Conservation (phyloP, 495 filamentous ascomycete genomes). For the Neurospora cerealis region DNA sequence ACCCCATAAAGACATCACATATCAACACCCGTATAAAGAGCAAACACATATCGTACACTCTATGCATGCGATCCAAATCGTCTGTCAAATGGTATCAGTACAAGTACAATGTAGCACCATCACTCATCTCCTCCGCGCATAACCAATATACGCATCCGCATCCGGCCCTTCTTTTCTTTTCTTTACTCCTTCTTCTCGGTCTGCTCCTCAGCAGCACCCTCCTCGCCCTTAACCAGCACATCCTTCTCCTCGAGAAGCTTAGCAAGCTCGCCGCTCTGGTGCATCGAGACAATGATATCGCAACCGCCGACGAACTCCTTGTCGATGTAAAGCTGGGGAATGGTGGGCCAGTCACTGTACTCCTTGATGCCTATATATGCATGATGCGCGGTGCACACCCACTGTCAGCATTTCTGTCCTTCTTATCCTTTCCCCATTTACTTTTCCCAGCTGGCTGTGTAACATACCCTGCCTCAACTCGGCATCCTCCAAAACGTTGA, state of each 20-base stretch:
- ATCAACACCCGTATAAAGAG: background rate
- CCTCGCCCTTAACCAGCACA: slow-evolving; percentile 42
- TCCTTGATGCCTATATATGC: slow-evolving; percentile 76
- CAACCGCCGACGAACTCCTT: slow-evolving; percentile 96
- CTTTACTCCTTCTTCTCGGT: slow-evolving; percentile 15
- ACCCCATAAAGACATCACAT: background rate
- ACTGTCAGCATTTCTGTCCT: slow-evolving; percentile 3
- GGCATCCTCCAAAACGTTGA: slow-evolving; percentile 88
- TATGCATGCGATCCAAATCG: background rate
- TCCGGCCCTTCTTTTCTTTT: background rate
- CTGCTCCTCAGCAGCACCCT: background rate
- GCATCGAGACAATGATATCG: slow-evolving; percentile 95
- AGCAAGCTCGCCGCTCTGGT: slow-evolving; percentile 88
- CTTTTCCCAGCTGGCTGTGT: background rate
- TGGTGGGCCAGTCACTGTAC: slow-evolving; percentile 97
- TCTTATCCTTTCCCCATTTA: background rate
- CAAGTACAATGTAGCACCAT: background rate
- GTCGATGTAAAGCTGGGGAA: slow-evolving; percentile 89
- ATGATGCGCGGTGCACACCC: background rate
- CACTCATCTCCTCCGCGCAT: background rate
- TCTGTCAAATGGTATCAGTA: background rate
- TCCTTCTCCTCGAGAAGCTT: slow-evolving; percentile 85
- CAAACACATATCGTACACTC: background rate
- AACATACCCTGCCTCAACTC: slow-evolving; percentile 73
- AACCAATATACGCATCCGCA: background rate